Evolutionary conservation across 2,329 filamentous ascomycete species (phyloP).

Genomic region (Lecanicillium sp.): DNA sequence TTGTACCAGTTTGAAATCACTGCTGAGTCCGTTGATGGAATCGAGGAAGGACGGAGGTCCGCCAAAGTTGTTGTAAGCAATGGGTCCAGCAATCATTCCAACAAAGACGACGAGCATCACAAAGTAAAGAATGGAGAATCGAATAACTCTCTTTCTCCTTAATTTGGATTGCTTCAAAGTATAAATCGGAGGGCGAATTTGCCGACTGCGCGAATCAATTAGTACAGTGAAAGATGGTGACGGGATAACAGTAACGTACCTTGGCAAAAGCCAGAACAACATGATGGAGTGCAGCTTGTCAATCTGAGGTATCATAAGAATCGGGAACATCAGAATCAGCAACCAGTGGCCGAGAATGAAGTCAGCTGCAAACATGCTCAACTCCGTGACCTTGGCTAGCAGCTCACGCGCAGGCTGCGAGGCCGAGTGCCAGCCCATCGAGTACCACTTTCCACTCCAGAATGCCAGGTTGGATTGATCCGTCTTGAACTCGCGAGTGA

Average conservation of each 20-base stretch:
- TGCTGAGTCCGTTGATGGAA: background rate
- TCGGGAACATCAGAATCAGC: constrained; percentile 85
- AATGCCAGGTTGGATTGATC: constrained; percentile 96
- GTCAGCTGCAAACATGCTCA: constrained; percentile 91
- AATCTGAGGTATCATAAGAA: constrained; percentile 77
- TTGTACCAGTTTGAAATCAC: background rate
- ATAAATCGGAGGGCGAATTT: constrained; percentile 98
- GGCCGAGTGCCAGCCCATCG: constrained; percentile 93
- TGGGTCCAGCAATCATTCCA: constrained; percentile 69
- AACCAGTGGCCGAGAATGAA: constrained; percentile 87
- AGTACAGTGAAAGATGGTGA: no score
- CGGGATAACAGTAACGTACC: no score
- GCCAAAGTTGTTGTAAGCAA: constrained; percentile 29
- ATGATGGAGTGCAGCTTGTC: constrained; percentile 97
- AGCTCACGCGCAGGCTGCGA: constrained; percentile 95
- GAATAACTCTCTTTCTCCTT: constrained; percentile 81
- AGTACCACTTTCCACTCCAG: constrained; percentile 99
- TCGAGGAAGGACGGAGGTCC: background rate
- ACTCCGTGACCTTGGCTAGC: constrained; percentile 96
- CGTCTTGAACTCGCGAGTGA: constrained; percentile 93
- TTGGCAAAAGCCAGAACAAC: constrained; percentile 97
- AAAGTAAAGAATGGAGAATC: constrained; percentile 93
- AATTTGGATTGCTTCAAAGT: constrained; percentile 98
- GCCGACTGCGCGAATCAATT: no score
- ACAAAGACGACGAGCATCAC: constrained; percentile 76